Conservation (phyloP, 192 early-diverging fungal species). For the Mortierella alpina region DNA sequence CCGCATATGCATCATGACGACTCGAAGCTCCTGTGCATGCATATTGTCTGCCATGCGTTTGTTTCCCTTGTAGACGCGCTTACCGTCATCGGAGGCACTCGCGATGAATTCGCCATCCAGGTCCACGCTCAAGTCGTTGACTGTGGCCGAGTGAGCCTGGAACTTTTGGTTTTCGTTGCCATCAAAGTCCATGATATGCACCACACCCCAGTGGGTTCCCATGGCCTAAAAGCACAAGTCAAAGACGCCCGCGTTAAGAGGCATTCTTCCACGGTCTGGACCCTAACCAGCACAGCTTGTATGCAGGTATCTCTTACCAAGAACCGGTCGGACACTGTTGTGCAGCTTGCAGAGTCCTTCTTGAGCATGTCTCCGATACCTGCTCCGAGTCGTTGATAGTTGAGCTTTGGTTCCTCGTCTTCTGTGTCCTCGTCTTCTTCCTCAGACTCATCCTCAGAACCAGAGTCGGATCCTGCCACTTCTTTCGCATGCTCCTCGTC, state of each 20-base stretch:
- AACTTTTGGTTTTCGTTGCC: conserved; percentile 92
- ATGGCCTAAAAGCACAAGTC: conserved; percentile 62
- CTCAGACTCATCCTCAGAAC: conserved; percentile 50
- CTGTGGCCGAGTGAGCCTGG: conserved; percentile 84
- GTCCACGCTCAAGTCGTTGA: conserved; percentile 91
- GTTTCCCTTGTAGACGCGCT: not conserved
- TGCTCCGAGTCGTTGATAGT: conserved; percentile 87
- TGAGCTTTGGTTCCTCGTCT: conserved; percentile 92
- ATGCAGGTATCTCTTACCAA: conserved; percentile 64
- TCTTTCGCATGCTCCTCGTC: conserved; percentile 59
- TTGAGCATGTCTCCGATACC: conserved; percentile 81
- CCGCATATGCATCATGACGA: not conserved
- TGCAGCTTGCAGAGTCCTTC: conserved; percentile 86
- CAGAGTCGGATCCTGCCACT: conserved; percentile 25
- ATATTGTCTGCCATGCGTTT: not conserved
- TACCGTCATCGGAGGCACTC: conserved; percentile 93
- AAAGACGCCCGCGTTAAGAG: not conserved
- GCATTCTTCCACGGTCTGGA: not conserved
- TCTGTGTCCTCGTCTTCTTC: conserved; percentile 70
- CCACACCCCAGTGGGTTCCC: conserved; percentile 92
- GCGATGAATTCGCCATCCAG: conserved; percentile 88
- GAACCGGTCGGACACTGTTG: conserved; percentile 86
- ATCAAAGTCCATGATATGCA: conserved; percentile 91
- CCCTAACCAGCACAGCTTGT: no score
- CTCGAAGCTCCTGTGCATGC: not conserved